These are phyloP conservation scores for Leavenworthia alabamica DNA, from an alignment of 345 rosid species.

Conservation along the genomic window DNA sequence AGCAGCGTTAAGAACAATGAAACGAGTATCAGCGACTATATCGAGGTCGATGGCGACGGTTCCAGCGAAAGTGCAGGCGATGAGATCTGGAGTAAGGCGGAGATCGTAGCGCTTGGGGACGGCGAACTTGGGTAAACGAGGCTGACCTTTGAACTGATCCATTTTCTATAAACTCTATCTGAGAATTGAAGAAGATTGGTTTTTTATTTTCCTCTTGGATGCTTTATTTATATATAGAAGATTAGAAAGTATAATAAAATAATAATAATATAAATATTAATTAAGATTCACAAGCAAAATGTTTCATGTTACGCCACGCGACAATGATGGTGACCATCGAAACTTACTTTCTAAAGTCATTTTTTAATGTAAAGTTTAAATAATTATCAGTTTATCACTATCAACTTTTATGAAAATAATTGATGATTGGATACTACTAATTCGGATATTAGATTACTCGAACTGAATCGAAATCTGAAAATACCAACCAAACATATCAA, in stretches of 20 bases:
- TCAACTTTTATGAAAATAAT: too few species aligned
- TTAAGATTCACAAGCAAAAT: not conserved
- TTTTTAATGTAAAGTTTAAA: too few species aligned
- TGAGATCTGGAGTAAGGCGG: constrained; percentile 68
- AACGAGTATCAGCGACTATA: constrained; percentile 48
- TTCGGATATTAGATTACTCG: too few species aligned
- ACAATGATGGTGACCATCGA: not conserved
- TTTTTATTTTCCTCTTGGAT: not conserved
- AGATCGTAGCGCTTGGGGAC: constrained; percentile 76
- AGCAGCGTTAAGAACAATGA: constrained; percentile 90
- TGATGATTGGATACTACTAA: too few species aligned
- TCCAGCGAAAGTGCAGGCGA: constrained; percentile 66
- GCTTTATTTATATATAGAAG: not conserved
- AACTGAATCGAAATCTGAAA: too few species aligned
- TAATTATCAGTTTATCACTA: too few species aligned
- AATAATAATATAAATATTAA: not conserved
- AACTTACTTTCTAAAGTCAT: too few species aligned
- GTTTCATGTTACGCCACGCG: constrained; percentile 13
- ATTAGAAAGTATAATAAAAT: too few species aligned
- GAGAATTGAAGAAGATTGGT: not conserved
- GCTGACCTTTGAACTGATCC: constrained; percentile 79
- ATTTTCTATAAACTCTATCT: constrained; percentile 25
- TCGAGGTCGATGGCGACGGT: constrained; percentile 52
- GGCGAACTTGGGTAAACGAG: constrained; percentile 89
- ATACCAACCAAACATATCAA: too few species aligned